Conservation (phyloP, 441 rosid genomes). For the Cnidoscolus chayamansa region DNA sequence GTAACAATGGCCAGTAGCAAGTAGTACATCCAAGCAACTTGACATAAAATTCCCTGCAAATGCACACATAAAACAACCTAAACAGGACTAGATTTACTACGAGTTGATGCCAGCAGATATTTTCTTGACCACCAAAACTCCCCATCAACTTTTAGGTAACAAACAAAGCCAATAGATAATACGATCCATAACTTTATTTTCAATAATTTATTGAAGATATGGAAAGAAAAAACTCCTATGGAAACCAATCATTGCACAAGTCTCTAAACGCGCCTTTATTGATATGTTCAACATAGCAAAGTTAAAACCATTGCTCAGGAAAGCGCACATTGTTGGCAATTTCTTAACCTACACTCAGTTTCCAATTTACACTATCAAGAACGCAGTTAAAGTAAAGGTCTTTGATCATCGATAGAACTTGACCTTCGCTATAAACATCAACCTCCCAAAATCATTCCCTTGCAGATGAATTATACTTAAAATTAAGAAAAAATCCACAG, state of each 20-base stretch:
- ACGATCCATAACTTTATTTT: neutral
- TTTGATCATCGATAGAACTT: neutral
- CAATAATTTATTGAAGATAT: too few relatives aligned
- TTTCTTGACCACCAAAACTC: too few relatives aligned
- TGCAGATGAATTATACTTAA: neutral
- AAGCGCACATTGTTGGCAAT: too few relatives aligned
- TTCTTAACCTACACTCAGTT: neutral
- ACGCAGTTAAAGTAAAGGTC: neutral
- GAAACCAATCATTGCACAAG: neutral
- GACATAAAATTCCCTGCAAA: slow-evolving; percentile 26
- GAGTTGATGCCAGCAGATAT: neutral
- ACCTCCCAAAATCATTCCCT: neutral
- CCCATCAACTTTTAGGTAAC: neutral
- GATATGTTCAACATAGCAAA: neutral
- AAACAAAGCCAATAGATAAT: neutral
- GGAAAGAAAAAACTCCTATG: too few relatives aligned
- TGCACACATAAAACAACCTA: slow-evolving; percentile 8
- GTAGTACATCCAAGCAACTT: slow-evolving; percentile 24
- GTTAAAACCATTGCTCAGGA: neutral
- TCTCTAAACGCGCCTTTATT: neutral
- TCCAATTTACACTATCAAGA: neutral
- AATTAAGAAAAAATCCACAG: neutral
- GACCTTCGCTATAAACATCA: neutral
- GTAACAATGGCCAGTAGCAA: slow-evolving; percentile 14
- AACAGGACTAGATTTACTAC: slow-evolving; percentile 1